These are phyloP conservation scores for Cordyceps tenuipes DNA, from an alignment of 2,329 filamentous ascomycete genomes.

Conservation along the genomic window DNA sequence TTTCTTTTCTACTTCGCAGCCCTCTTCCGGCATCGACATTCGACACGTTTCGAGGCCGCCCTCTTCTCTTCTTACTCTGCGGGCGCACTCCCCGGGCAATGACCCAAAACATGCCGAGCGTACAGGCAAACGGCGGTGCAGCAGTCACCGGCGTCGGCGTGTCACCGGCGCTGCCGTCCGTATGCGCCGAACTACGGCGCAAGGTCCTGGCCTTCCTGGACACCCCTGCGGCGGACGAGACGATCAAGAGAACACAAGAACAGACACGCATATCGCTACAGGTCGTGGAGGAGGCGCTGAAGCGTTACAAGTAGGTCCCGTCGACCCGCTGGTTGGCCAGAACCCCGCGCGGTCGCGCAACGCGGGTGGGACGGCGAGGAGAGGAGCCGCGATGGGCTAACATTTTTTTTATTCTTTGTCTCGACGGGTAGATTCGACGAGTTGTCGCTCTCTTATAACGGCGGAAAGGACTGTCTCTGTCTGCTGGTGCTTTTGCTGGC, in stretches of 20 bases:
- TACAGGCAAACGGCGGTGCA: constrained; percentile 9
- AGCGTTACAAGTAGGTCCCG: constrained; percentile 59
- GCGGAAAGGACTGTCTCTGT: constrained; percentile 95
- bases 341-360: neutral
- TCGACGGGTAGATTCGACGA: constrained; percentile 54
- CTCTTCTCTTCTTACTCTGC: neutral
- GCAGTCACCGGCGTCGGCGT: neutral
- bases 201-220: constrained; percentile 13
- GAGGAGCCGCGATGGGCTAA: neutral
- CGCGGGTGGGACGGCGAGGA: neutral
- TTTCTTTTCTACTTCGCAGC: neutral
- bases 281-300: constrained; percentile 67
- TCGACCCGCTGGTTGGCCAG: neutral
- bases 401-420: neutral
- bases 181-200: constrained; percentile 10
- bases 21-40: neutral
- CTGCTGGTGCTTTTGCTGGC: constrained; percentile 81
- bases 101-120: constrained; percentile 8
- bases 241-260: constrained; percentile 38
- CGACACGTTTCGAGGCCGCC: neutral
- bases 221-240: constrained; percentile 4
- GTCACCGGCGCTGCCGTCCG: neutral
- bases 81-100: neutral
- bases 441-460: constrained; percentile 90
- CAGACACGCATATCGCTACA: constrained; percentile 66